A percentile compares a stretch with the other conserved stretches of the same genome.
phyloP scores from a whole-genome alignment of 2,329 filamentous ascomycete species.

The Phaeosphaeriaceae sp. region DNA sequence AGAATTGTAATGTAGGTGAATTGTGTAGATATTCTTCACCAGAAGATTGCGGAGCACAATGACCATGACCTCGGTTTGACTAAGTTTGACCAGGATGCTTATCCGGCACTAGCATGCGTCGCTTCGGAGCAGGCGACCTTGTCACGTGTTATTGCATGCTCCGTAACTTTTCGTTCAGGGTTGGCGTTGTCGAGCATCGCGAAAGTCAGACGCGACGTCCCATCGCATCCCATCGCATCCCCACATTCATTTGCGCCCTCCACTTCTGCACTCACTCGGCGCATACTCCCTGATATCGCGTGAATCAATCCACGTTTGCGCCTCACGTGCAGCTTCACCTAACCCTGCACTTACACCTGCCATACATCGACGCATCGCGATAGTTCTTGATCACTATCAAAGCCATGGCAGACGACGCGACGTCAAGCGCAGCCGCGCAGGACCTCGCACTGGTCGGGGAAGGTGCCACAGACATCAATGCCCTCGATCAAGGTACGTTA shows the following conservation, averaged over 20 bases:
- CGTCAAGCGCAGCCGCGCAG: conserved; percentile 35
- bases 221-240: conserved; percentile 36
- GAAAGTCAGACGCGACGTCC: conserved; percentile 40
- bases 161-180: conserved; percentile 22
- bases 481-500: conserved; percentile 42
- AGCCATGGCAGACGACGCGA: conserved; percentile 46
- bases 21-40: neutral
- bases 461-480: conserved; percentile 30
- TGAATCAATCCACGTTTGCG: conserved; percentile 9
- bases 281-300: conserved; percentile 13
- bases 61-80: conserved; percentile 40
- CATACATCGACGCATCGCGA: conserved; percentile 29
- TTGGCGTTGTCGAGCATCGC: conserved; percentile 37
- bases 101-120: conserved; percentile 24
- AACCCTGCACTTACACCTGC: conserved; percentile 16
- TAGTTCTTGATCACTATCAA: conserved; percentile 17
- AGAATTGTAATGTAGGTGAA: neutral
- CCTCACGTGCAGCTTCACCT: conserved; percentile 15
- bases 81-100: conserved; percentile 30
- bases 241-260: conserved; percentile 29
- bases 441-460: conserved; percentile 31
- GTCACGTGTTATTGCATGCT: conserved; percentile 25
- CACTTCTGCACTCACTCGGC: conserved; percentile 15
- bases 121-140: neutral
- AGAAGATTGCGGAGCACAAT: conserved; percentile 15